A percentile compares a stretch with the other conserved stretches of the same genome.
Evolutionary conservation across 1,284 basidiomycete species (phyloP).

Genomic region (Ustilago tritici): DNA sequence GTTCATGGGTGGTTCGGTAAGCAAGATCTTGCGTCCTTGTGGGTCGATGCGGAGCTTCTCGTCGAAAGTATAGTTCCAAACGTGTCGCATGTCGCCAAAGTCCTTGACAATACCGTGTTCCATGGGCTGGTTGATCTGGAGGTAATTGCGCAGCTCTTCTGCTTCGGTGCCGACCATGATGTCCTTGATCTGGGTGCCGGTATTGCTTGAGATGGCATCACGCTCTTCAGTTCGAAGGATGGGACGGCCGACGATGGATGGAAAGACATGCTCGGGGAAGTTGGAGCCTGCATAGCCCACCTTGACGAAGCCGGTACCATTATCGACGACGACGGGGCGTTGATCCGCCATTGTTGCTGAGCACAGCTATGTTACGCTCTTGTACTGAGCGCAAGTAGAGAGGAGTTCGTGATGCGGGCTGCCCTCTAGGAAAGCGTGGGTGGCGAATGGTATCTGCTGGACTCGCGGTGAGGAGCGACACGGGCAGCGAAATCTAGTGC

Average conservation of each 20-base stretch:
- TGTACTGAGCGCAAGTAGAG: not conserved
- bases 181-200: conserved; percentile 76
- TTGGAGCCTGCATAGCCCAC: conserved; percentile 88
- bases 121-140: conserved; percentile 97
- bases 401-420: not conserved
- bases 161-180: conserved; percentile 98
- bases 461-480: not conserved
- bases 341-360: conserved; percentile 62
- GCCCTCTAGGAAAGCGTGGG: not conserved
- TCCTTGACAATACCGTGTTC: conserved; percentile 99
- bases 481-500: not conserved
- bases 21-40: conserved; percentile 86
- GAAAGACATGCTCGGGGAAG: conserved; percentile 98
- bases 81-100: conserved; percentile 97
- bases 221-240: conserved; percentile 98
- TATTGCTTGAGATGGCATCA: conserved; percentile 74
- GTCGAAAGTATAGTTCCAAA: conserved; percentile 99
- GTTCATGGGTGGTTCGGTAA: conserved; percentile 99
- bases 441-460: not conserved
- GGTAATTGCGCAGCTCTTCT: conserved; percentile 89
- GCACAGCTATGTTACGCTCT: not conserved
- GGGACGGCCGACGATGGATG: conserved; percentile 94
- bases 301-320: conserved; percentile 94
- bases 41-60: conserved; percentile 93
- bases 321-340: conserved; percentile 90